A percentile compares a stretch with the other conserved stretches of the same genome.
These are phyloP conservation scores for Aegle marmelos DNA, from an alignment of 345 rosid species.

Conservation along the genomic window DNA sequence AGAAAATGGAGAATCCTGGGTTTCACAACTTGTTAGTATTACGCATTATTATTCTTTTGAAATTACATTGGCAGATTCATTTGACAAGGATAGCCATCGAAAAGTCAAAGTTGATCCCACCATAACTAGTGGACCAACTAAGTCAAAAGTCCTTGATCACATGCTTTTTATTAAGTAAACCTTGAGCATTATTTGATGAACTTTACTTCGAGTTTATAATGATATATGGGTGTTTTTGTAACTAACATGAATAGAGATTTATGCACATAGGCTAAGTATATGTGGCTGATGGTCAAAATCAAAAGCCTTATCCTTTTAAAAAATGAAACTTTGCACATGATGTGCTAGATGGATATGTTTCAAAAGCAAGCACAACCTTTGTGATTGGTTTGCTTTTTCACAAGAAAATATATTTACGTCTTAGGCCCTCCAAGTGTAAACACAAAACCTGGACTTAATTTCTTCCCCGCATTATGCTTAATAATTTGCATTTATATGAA, in stretches of 20 bases:
- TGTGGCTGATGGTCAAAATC: conserved; percentile 1
- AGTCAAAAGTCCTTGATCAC: not conserved
- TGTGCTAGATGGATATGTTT: not conserved
- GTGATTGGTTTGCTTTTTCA: conserved; percentile 6
- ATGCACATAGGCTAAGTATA: not conserved
- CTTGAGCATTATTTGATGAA: not conserved
- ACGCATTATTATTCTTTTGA: not conserved
- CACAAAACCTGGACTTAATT: conserved; percentile 6
- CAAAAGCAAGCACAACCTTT: conserved; percentile 15
- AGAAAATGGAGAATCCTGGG: no score
- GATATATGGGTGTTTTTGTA: not conserved
- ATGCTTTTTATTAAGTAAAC: not conserved
- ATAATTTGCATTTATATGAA: conserved; percentile 22
- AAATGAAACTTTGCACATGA: not conserved
- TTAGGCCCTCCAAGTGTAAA: conserved; percentile 8
- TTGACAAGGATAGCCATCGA: conserved; percentile 32
- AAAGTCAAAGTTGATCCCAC: conserved; percentile 23
- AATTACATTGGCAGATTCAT: conserved; percentile 22
- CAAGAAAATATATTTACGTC: conserved; percentile 4
- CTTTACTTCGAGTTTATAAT: not conserved
- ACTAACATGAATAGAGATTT: not conserved
- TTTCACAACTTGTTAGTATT: no score
- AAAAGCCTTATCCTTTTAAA: not conserved
- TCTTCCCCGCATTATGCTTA: conserved; percentile 8
- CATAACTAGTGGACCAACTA: conserved; percentile 31